These are phyloP conservation scores for Nemania sp. DNA, from an alignment of 2,329 filamentous ascomycete genomes.

Conservation along the genomic window DNA sequence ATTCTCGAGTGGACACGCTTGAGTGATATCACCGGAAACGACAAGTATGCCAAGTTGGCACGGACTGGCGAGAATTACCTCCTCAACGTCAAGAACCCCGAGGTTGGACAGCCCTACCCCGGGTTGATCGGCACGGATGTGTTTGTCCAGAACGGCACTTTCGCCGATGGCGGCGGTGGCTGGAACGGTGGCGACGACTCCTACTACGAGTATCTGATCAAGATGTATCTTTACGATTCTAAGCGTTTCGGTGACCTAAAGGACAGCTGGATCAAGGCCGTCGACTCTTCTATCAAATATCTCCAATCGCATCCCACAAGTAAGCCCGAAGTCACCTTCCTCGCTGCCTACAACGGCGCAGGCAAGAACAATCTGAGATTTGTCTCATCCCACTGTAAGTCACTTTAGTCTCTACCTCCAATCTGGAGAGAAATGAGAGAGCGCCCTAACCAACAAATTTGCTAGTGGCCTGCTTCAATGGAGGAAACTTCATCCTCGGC, in stretches of 20 bases:
- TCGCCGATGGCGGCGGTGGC: constrained; percentile 68
- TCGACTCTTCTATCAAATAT: constrained; percentile 73
- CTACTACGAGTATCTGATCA: constrained; percentile 89
- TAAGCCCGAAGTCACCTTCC: constrained; percentile 72
- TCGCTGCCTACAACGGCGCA: constrained; percentile 59
- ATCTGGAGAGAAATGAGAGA: rapidly evolving
- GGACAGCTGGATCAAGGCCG: constrained; percentile 75
- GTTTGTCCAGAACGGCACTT: constrained; percentile 65
- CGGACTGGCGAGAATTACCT: constrained; percentile 72
- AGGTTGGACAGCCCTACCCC: constrained; percentile 70
- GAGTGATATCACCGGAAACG: constrained; percentile 72
- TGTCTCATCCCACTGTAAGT: constrained; percentile 54
- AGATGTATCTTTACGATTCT: constrained; percentile 84
- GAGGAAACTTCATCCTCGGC: constrained; percentile 83
- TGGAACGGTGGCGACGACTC: constrained; percentile 80
- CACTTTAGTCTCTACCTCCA: neutral
- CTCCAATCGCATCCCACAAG: constrained; percentile 69
- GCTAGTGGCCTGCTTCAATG: constrained; percentile 78
- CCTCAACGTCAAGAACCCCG: constrained; percentile 62
- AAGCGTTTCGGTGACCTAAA: constrained; percentile 64
- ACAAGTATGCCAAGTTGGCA: constrained; percentile 66
- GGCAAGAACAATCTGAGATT: constrained; percentile 43
- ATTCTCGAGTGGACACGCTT: constrained; percentile 84
- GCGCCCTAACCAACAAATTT: constrained; percentile 3
- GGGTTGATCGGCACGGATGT: constrained; percentile 74